These are phyloP conservation scores for Nicotiana benthamiana DNA, from an alignment of 257 asterid species.

Conservation along the genomic window DNA sequence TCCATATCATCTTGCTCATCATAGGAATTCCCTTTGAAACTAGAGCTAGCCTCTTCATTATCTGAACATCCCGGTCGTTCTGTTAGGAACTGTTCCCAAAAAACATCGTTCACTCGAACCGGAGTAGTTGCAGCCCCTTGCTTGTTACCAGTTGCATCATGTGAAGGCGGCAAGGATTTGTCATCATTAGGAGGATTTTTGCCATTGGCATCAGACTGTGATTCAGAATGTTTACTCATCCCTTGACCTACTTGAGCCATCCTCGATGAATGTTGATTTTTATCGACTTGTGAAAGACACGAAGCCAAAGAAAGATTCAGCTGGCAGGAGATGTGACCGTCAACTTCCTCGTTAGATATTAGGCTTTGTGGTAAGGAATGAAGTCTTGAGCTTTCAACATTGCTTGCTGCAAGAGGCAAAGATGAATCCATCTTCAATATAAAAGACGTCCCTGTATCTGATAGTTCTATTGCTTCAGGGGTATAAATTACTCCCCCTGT, in stretches of 20 bases:
- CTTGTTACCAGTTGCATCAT: slow-evolving; percentile 22
- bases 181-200: slow-evolving; percentile 18
- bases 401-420: slow-evolving; percentile 26
- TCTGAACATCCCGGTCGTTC: slow-evolving; percentile 84
- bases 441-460: slow-evolving; percentile 72
- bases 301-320: slow-evolving; percentile 79
- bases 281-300: slow-evolving; percentile 45
- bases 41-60: slow-evolving; percentile 68
- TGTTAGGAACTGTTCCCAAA: slow-evolving; percentile 92
- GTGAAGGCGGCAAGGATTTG: slow-evolving; percentile 23
- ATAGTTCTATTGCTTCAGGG: slow-evolving; percentile 67
- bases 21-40: slow-evolving; percentile 26
- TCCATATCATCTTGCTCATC: slow-evolving; percentile 43
- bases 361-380: slow-evolving; percentile 35
- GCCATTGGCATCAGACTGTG: slow-evolving; percentile 19
- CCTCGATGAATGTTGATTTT: slow-evolving; percentile 25
- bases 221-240: slow-evolving; percentile 18
- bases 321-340: slow-evolving; percentile 56
- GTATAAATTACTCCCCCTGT: slow-evolving; percentile 27
- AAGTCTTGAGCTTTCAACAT: slow-evolving; percentile 29
- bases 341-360: slow-evolving; percentile 46
- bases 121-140: slow-evolving; percentile 32
- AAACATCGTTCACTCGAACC: slow-evolving; percentile 67
- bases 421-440: slow-evolving; percentile 48
- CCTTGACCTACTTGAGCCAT: slow-evolving; percentile 27